Base-by-base conservation (phyloP, 768 basidiomycete genomes). In the Panus rudis region DNA sequence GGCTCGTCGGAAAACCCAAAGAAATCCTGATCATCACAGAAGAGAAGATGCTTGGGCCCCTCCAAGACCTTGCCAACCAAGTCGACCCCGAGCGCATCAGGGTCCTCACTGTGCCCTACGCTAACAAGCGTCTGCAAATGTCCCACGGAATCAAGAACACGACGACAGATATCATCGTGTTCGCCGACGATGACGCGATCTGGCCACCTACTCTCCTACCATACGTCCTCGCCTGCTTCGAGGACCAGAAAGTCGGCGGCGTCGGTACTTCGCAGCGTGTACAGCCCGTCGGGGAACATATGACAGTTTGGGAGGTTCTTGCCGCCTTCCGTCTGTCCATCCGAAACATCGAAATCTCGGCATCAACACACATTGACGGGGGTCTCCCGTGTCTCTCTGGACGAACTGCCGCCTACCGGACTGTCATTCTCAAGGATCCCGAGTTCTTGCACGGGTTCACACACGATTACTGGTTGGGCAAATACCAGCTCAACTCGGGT, bases 281-380 rank as follows among this genome's bases (percentile, higher is more conserved):
- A 5, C 84, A 91, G 60, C 75, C 89, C 4, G 75, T 79, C 17
- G 90, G 90, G 2, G 59, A 75, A 19, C 63, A 63, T 26, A 85
- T 93, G 84, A 92, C 92, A 0, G 84, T 94, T 7, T 94, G 92
- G 92, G 92, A 94, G 62, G 88, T 92, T 31, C 78, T 96, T 32
- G 92, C 92, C 16, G 91, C 92, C 3, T 92, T 93, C 65, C 82
- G 91, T 33, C 75, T 94, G 37, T 84, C 88, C 16, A 93, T 94
- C 59, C 82, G 92, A 13, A 96, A 94, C 63, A 90, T 94, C 61
- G 92, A 94, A 62, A 93, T 93, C 46, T 67, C 88, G 6, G 76
- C 81, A 12, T 84, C 87, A 14, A 92, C 89, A 0, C 91, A 94
- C 64, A 92, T 93, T 50, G 92, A 94, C 56, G 92, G 91, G 38